Conservation (phyloP, 306 rosid species). For the Quercus gilva region DNA sequence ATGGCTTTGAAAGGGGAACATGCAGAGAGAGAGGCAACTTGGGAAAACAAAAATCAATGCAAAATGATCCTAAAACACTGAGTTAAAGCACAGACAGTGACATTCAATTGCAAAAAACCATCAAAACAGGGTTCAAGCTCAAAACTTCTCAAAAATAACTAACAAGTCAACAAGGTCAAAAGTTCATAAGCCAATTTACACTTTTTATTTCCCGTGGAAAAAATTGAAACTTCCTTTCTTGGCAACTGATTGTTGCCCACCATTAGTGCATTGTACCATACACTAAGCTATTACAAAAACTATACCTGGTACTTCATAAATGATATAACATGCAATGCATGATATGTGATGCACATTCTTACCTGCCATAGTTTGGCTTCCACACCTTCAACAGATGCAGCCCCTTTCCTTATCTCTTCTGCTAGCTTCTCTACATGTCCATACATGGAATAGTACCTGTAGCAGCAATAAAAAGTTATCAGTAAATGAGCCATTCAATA, state of each 20-base stretch:
- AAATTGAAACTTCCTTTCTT: neutral
- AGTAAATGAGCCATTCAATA: neutral
- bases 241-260: neutral
- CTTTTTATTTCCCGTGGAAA: neutral
- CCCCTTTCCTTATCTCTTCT: constrained; percentile 83
- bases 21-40: no score
- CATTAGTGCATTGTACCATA: neutral
- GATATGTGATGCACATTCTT: constrained; percentile 18
- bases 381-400: constrained; percentile 85
- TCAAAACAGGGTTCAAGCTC: neutral
- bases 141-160: neutral
- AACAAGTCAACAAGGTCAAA: neutral
- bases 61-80: neutral
- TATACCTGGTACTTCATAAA: neutral
- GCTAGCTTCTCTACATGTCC: constrained; percentile 95
- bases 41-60: neutral
- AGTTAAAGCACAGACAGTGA: neutral
- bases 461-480: constrained; percentile 11
- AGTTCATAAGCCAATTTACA: neutral
- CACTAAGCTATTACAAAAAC: neutral
- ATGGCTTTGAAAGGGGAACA: no score
- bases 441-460: constrained; percentile 92
- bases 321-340: constrained; percentile 16
- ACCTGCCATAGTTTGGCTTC: constrained; percentile 94
- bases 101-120: neutral